Evolutionary conservation across 495 filamentous ascomycete genomes (phyloP), one percentile per base, ranked within the genome.

Genomic region (Aspergillus campestris): DNA sequence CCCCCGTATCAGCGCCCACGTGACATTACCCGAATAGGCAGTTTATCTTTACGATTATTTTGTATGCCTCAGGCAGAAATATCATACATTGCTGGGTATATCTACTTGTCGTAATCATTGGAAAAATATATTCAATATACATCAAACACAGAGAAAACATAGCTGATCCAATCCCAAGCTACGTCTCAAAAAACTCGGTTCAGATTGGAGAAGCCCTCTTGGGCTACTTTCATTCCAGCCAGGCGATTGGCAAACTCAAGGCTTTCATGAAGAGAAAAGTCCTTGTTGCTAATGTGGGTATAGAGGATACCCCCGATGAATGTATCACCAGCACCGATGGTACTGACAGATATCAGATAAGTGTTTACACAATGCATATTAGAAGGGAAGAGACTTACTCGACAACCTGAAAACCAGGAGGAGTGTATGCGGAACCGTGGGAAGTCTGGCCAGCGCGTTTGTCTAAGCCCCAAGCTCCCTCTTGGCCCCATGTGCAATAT

Each of bases 301-400:
- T 80, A 86, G 34, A 87, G 59, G 59, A 86, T 78, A 18, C 82
- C 84, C 7, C 83, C 83, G 48, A 84, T 79, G 51, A 88, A 87
- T 1, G 83, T 86, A 56, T 88, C 83, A 52, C 83, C 84, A 45
- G 84, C 84, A 36, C 83, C 82, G 39, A 86, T 73, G 8, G 82
- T 73, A 53, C 82, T 86, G 15, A 35, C 11, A 5, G 30, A 5
- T 13, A 32, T 70, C 34, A 62, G 59, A n/a, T 36, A 3, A 37
- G 28, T 12, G 42, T 30, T 28, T 11, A 30, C 15, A 12, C 12
- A 11, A 36, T 15, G 8, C 3, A 27, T 29, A 27, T 11, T 8
- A 18, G 33, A 44, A 18, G 7, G 45, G 40, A 45, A 52, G 42
- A 39, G 42, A 76, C 81, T 65, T 75, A 86, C 81, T 87, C 83